Base-by-base conservation (phyloP, 2,329 filamentous ascomycete genomes). In the Daldinia sp. region DNA sequence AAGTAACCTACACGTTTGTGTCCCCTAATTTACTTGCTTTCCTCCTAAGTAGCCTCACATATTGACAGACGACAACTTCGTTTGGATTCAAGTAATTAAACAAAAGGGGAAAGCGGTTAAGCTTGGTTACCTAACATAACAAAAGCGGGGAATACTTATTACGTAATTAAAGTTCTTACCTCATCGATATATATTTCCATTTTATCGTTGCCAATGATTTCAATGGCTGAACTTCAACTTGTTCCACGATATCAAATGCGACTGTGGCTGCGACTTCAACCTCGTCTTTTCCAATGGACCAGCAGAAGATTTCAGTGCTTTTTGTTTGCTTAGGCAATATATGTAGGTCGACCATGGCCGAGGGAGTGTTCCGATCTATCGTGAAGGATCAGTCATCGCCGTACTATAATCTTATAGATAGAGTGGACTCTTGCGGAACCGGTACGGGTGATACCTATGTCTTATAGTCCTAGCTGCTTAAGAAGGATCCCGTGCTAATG, bases 241-340 rank as follows among this genome's bases (percentile, higher is more conserved):
- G 9, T 20, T 48, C 23, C 15, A 48, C 33, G 6, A 35, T 53
- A 50, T 56, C 33, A 35, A 35, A 35, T 10, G 33, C 33, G 33
- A 62, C 18, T 3, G 67, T 68, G 4, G 63, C 67, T 18, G 59
- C 33, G 9, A 51, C 41, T 20, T 33, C 58, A 20, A 48, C 41
- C 10, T 41, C 60, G 13, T 50, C 33, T 4, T 35, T 50, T 6
- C 35, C 55, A 3, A 57, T 56, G 18, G 48, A 60, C 6, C 28
- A 67, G 50, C 66, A 73, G 77, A 79, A 76, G 65, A 77, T 93
- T 61, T 94, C 91, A 2, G 92, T 98, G 41, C 88, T 98, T 59
- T 98, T 98, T 78, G 95, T 98, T 74, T 99, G 96, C 82, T 87
- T 98, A 37, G 96, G 96, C 79, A 99, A 99, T 81, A 98, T 98